Conservation (phyloP, 768 basidiomycete species). For the Lactarius indigo region DNA sequence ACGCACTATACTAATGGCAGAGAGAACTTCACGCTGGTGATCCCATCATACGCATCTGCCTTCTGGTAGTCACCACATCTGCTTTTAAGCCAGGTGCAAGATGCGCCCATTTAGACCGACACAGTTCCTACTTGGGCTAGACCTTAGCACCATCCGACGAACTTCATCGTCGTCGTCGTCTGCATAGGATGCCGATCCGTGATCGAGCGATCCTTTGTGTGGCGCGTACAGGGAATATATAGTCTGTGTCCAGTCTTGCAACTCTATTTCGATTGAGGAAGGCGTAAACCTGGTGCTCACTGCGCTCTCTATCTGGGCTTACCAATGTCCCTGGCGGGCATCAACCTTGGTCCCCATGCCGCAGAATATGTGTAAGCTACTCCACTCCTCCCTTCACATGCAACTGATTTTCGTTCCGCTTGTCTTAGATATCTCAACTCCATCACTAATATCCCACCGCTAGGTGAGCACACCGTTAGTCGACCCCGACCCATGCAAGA, state of each 20-base stretch:
- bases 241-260: background rate
- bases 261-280: background rate
- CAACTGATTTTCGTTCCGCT: background rate
- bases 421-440: constrained; percentile 11
- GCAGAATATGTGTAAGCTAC: constrained; percentile 1
- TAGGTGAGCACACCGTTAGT: background rate
- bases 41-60: background rate
- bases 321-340: constrained; percentile 15
- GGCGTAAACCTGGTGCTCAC: background rate
- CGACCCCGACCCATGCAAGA: background rate
- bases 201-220: background rate
- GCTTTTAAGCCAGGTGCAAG: background rate
- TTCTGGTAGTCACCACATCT: background rate
- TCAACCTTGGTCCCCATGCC: background rate
- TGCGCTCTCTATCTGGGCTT: background rate
- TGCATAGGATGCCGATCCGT: background rate
- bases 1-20: background rate
- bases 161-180: background rate
- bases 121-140: background rate
- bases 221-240: background rate
- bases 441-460: background rate
- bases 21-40: background rate
- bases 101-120: background rate
- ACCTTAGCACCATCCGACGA: background rate
- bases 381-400: background rate